Evolutionary conservation across 2,329 filamentous ascomycete genomes (phyloP), one percentile per base, ranked within the genome.

Genomic region (Setomelanomma holmii): DNA sequence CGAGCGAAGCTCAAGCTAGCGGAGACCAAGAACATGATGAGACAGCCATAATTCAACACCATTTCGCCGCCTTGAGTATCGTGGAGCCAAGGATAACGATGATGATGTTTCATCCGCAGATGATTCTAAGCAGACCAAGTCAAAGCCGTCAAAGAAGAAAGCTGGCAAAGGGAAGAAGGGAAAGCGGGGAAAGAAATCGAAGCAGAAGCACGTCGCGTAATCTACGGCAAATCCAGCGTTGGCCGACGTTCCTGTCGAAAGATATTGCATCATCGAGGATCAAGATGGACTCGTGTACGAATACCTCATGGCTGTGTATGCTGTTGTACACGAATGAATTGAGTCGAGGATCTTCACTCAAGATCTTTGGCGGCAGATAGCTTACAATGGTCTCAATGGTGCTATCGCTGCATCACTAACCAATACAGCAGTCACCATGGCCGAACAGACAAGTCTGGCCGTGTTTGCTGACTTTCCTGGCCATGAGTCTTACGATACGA

Each of bases 381-480:
- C 78, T 1, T 80, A 81, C 47, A 53, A 73, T 1, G 73, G 67
- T 3, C 67, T 82, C 12, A 82, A 83, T 53, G 69, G 68, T 38
- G 80, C 78, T 1, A 69, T 79, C n/a, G 80, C 79, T 1, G 79
- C 75, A 1, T 61, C 74, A 0, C 19, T 80, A 20, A 78, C 75
- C 5, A 79, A 75, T 40, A 45, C 78, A 5, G 78, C 78, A 12
- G 61, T 81, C 17, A 64, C 64, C 11, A 77, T 79, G 70, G 56
- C 82, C 20, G 73, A 77, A 45, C 64, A 72, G 41, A 69, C 72
- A 1, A 71, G 74, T 41, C 56, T 66, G 0, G 58, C 58, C 5
- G 78, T 82, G 1, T 80, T 79, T 46, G 53, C 75, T 16, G 77
- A 82, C 22, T 83, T 82, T 36, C 76, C 78, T 1, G 78, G 73